Evolutionary conservation across 2,329 filamentous ascomycete genomes (phyloP).

Genomic region (Fusarium domesticum): DNA sequence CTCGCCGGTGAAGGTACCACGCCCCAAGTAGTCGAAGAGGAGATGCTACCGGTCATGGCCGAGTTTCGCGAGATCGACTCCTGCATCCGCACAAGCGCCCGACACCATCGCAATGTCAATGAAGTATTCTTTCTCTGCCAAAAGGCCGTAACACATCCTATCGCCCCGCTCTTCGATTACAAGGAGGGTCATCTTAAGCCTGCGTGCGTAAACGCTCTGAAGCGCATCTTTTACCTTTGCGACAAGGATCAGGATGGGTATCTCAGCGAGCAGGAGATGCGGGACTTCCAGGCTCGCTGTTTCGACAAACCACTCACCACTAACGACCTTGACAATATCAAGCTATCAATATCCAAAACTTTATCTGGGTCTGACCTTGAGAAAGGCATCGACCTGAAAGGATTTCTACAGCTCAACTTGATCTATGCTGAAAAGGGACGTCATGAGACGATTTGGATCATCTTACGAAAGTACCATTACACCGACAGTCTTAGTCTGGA

Average conservation of each 20-base stretch:
- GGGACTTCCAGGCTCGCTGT: conserved; percentile 85
- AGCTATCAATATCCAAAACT: conserved; percentile 73
- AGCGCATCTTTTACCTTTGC: conserved; percentile 90
- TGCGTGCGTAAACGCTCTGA: conserved; percentile 79
- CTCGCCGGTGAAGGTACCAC: conserved; percentile 71
- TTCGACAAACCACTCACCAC: conserved; percentile 82
- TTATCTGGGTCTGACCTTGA: conserved; percentile 60
- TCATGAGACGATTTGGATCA: conserved; percentile 98
- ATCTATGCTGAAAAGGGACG: conserved; percentile 96
- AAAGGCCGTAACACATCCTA: conserved; percentile 95
- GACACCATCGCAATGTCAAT: conserved; percentile 90
- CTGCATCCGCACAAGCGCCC: conserved; percentile 90
- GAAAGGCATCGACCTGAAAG: conserved; percentile 74
- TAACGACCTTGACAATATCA: conserved; percentile 88
- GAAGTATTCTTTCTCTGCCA: conserved; percentile 97
- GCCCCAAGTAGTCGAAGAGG: conserved; percentile 85
- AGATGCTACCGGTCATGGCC: conserved; percentile 97
- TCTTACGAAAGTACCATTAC: conserved; percentile 90
- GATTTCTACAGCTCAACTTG: conserved; percentile 89
- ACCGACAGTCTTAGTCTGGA: conserved; percentile 91
- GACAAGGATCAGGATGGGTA: conserved; percentile 96
- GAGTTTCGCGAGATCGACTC: conserved; percentile 99
- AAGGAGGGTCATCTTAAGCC: conserved; percentile 90
- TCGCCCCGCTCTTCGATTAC: conserved; percentile 93
- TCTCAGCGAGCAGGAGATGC: conserved; percentile 85